phyloP scores from a whole-genome alignment of 1,284 basidiomycete species.

The Tilletia indica region DNA sequence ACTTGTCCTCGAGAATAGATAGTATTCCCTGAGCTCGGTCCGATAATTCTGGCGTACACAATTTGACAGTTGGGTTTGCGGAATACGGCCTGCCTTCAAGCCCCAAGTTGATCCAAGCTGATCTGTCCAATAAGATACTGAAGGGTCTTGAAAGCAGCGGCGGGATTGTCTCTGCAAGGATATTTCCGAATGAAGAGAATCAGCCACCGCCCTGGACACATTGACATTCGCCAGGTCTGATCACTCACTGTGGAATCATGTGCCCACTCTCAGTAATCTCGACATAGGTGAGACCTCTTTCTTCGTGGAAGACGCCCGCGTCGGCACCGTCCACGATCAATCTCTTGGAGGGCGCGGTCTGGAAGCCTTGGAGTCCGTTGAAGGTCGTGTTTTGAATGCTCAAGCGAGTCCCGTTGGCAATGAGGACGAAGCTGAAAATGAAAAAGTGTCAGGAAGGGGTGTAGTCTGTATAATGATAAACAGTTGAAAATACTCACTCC shows the following conservation, averaged over 20 bases:
- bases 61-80: too few species aligned
- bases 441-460: background rate
- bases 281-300: conserved; percentile 44
- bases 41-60: too few species aligned
- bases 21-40: too few species aligned
- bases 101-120: background rate
- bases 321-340: conserved; percentile 30
- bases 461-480: background rate
- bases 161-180: conserved; percentile 32
- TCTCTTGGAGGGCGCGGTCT: conserved; percentile 28
- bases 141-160: conserved; percentile 37
- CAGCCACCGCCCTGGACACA: conserved; percentile 15
- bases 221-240: background rate
- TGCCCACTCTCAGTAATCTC: conserved; percentile 27
- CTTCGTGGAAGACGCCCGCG: conserved; percentile 31
- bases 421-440: conserved; percentile 29
- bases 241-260: conserved; percentile 28
- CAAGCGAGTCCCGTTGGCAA: conserved; percentile 42
- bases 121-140: conserved; percentile 49
- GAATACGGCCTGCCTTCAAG: too few species aligned
- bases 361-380: conserved; percentile 44
- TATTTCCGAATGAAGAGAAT: conserved; percentile 17
- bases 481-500: conserved; percentile 22
- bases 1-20: too few species aligned
- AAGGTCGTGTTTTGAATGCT: conserved; percentile 54